Conservation (phyloP, 805 yeast species). For the Soucietia sequanensis region DNA sequence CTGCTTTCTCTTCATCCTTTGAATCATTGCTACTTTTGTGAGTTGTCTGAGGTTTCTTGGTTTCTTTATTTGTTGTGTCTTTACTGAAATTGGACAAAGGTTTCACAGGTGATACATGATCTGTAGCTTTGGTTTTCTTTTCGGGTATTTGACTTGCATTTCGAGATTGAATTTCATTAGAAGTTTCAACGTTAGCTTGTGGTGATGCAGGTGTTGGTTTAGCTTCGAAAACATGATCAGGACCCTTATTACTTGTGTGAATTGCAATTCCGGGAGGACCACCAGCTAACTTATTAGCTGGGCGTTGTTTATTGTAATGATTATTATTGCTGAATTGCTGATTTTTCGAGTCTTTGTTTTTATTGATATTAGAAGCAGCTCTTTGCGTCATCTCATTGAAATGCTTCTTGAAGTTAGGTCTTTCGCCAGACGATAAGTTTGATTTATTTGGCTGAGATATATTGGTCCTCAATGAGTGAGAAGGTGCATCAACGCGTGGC, state of each 20-base stretch:
- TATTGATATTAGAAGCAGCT: slow-evolving; percentile 4
- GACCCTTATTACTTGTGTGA: slow-evolving; percentile 3
- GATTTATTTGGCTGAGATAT: not conserved
- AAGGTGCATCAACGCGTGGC: not conserved
- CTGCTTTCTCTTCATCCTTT: too few relatives aligned
- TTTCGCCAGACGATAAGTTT: slow-evolving; percentile 12
- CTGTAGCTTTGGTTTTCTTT: slow-evolving; percentile 1
- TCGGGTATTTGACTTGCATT: not conserved
- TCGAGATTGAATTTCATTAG: not conserved
- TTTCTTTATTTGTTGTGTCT: too few relatives aligned
- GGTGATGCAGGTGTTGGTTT: not conserved
- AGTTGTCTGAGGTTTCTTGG: too few relatives aligned
- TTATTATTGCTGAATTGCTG: not conserved
- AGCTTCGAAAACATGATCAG: not conserved
- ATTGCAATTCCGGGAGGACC: too few relatives aligned
- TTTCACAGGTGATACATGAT: not conserved
- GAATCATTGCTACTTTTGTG: too few relatives aligned
- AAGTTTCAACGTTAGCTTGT: slow-evolving; percentile 1
- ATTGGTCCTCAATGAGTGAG: not conserved
- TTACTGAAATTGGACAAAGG: not conserved
- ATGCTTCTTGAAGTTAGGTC: slow-evolving; percentile 34
- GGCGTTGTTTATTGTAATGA: not conserved
- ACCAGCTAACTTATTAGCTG: too few relatives aligned
- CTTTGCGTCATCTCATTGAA: slow-evolving; percentile 25
- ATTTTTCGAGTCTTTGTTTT: slow-evolving; percentile 11